Base-by-base conservation (phyloP, 2,329 filamentous ascomycete genomes). In the Ophiostoma tasmaniense region DNA sequence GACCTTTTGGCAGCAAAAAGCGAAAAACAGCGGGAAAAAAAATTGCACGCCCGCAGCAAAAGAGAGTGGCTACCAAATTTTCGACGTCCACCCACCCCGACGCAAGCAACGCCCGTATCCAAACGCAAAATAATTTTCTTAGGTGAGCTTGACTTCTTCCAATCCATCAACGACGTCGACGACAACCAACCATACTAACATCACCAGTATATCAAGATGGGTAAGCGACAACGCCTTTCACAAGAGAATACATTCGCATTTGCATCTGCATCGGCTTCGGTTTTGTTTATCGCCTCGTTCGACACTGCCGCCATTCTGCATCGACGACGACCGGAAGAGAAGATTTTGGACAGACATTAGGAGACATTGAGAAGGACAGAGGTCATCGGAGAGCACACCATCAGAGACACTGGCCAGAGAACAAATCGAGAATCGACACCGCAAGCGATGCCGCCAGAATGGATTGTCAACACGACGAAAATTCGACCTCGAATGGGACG, bases 161-260 rank as follows among this genome's bases (percentile, higher is more conserved):
- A 55, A 67, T 67, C 66, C 69, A 68, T 67, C 59, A 42, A 67
- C 66, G 61, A 70, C 68, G 62, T 61, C 71, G 68, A 74, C 75
- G 73, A 76, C 77, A 73, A 78, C 74, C 61, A 71, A 66, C 70
- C 71, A 69, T 72, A 70, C 67, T 67, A 67, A 70, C 69, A 66
- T 35, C 64, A 52, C 28, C 64, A 66, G 64, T 39, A 66, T 64
- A 66, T 52, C 64, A 52, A 25, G 64, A 66, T 66, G 64, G 64
- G 64, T 66, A 66, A 66, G 64, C 39, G 25, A 66, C 30, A 28
- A 50, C 11, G 22, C 64, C 39, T 50, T 52, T 37, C 33, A 45
- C 22, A 35, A 55, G 66, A 28, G 52, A 64, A n/a, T 35, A 35
- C 28, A 20, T 13, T 28, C 8, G 55, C 55, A 61, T 61, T 14